Base-by-base conservation (phyloP, 2,329 filamentous ascomycete species). In the Clarireedia paspali region DNA sequence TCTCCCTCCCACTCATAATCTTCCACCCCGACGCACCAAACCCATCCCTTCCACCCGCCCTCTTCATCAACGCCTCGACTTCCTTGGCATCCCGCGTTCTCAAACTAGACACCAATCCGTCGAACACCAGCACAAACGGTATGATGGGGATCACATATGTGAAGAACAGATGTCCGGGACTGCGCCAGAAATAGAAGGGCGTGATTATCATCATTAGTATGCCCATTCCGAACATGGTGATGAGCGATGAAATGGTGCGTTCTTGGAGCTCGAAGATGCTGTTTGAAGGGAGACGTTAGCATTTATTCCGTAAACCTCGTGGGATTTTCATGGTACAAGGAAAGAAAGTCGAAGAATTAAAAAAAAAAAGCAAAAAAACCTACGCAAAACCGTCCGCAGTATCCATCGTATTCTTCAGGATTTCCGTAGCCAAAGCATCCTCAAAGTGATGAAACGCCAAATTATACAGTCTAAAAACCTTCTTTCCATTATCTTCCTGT, bases 391-490 rank as follows among this genome's bases (percentile, higher is more conserved):
- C 86, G 59, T 87, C 78, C 52, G 81, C 79, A 0, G 80, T 87
- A 62, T 81, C 75, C 39, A 89, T 69, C 0, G 84, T 85, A 66
- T 87, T 83, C 52, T 74, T 74, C 34, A 91, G 68, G 30, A 89
- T 85, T 7, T 75, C 74, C 26, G 68, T 71, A 0, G 84, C 87
- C 17, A 83, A 70, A 4, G 72, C 71, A 64, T 90, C 84, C 59
- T 83, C 78, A 62, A 91, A 91, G 71, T 91, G 87, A 70, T 91
- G 88, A 65, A 91, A 91, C 1, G 85, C 81, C 2, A 89, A 74
- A 67, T 85, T 88, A 69, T 88, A 91, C 50, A 90, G 71, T 4
- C 87, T 76, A 66, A 89, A 86, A 23, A 88, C 73, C 46, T 74
- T 78, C 65, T 76, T 78, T 3, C 71, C 73, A 10, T 70, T 66